phyloP scores from a whole-genome alignment of 106 monocot genomes.

The Dioscorea zingiberensis region DNA sequence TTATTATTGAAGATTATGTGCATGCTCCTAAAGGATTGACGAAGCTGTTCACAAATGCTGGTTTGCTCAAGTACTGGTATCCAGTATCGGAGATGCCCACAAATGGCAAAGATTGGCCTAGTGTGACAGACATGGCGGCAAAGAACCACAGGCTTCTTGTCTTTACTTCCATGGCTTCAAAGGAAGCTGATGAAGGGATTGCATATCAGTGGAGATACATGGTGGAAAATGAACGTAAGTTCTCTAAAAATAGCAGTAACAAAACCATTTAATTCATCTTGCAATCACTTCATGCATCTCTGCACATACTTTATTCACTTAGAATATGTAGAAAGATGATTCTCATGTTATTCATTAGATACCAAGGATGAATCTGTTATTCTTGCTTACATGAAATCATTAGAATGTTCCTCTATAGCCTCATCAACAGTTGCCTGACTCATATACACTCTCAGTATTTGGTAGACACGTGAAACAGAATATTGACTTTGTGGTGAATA shows the following conservation, averaged over 20 bases:
- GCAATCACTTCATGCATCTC: too few relatives aligned
- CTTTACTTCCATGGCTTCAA: slow-evolving; percentile 76
- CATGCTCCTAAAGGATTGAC: slow-evolving; percentile 75
- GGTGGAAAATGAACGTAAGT: slow-evolving; percentile 93
- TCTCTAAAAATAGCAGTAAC: neutral
- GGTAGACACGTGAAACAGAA: too few relatives aligned
- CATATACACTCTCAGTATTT: too few relatives aligned
- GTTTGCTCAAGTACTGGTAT: slow-evolving; percentile 77
- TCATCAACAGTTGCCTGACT: too few relatives aligned
- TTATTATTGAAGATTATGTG: slow-evolving; percentile 96
- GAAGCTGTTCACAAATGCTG: slow-evolving; percentile 72
- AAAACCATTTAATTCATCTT: too few relatives aligned
- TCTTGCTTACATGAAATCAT: too few relatives aligned
- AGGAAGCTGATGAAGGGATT: slow-evolving; percentile 98
- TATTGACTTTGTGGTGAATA: too few relatives aligned
- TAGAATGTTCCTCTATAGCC: too few relatives aligned
- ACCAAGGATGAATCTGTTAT: too few relatives aligned
- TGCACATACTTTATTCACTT: too few relatives aligned
- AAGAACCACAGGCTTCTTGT: slow-evolving; percentile 81
- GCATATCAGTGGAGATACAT: slow-evolving; percentile 94
- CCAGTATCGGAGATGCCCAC: slow-evolving; percentile 83
- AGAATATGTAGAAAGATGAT: too few relatives aligned
- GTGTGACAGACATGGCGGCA: slow-evolving; percentile 69
- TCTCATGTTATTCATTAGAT: too few relatives aligned
- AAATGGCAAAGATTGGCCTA: slow-evolving; percentile 89